Evolutionary conservation across 2,329 filamentous ascomycete genomes (phyloP).

Genomic region (Septoria linicola): DNA sequence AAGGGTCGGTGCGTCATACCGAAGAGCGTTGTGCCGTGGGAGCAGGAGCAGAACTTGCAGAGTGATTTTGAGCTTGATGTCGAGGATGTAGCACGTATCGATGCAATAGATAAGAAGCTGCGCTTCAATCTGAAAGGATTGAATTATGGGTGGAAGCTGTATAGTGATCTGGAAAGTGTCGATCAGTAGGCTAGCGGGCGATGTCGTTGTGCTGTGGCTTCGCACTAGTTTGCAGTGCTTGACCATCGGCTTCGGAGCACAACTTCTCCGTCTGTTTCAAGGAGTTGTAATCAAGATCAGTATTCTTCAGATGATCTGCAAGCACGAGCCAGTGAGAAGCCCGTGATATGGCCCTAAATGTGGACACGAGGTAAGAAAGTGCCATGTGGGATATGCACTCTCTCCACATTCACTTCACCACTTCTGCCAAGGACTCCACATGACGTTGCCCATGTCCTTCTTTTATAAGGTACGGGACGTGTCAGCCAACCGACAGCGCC

Average conservation of each 20-base stretch:
- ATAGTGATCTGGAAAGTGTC: constrained; percentile 31
- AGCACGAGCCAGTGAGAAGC: too few relatives aligned
- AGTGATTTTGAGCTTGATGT: constrained; percentile 41
- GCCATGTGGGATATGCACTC: too few relatives aligned
- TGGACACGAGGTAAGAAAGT: too few relatives aligned
- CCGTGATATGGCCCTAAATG: too few relatives aligned
- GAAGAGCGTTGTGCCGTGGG: constrained; percentile 41
- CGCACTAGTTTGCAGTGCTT: too few relatives aligned
- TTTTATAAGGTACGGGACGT: neutral
- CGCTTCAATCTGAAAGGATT: constrained; percentile 27
- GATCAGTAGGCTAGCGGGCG: too few relatives aligned
- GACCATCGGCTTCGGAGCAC: too few relatives aligned
- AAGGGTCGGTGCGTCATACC: constrained; percentile 40
- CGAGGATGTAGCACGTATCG: constrained; percentile 51
- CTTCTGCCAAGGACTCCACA: neutral
- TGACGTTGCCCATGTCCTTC: neutral
- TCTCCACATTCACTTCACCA: neutral
- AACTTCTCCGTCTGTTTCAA: too few relatives aligned
- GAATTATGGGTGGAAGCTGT: constrained; percentile 29
- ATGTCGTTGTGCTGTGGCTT: too few relatives aligned
- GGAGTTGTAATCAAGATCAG: too few relatives aligned
- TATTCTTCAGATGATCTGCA: too few relatives aligned
- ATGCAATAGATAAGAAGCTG: constrained; percentile 38
- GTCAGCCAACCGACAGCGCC: neutral
- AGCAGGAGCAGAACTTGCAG: constrained; percentile 33